Percentiles rank a stretch among this genome's conserved stretches.
phyloP scores from a whole-genome alignment of 2,329 filamentous ascomycete species.

The Pseudogymnoascus sp. region DNA sequence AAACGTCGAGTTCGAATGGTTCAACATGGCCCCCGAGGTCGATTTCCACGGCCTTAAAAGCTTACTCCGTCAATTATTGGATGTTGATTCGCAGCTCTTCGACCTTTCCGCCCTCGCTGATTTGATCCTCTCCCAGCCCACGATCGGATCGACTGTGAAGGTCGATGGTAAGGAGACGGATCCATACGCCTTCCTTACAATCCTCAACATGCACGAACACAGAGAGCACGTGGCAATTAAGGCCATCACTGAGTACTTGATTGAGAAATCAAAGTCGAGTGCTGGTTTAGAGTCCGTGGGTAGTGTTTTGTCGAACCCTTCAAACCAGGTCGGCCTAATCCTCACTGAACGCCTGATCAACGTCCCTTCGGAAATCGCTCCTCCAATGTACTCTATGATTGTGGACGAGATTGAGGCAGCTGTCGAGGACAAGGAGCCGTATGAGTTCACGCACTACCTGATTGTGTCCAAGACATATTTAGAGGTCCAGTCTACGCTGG shows the following conservation, averaged over 20 bases:
- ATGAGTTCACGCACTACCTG: constrained; percentile 87
- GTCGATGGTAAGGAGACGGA: constrained; percentile 92
- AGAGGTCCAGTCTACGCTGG: constrained; percentile 75
- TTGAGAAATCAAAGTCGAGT: constrained; percentile 43
- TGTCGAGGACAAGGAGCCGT: constrained; percentile 83
- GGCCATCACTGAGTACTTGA: constrained; percentile 65
- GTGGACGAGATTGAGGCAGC: constrained; percentile 85
- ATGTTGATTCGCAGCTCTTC: constrained; percentile 77
- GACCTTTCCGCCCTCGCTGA: constrained; percentile 82
- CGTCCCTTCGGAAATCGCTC: constrained; percentile 86
- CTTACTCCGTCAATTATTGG: constrained; percentile 83
- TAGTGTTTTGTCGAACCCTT: constrained; percentile 47
- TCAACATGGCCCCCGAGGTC: constrained; percentile 81
- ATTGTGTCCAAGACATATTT: constrained; percentile 87
- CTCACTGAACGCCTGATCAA: constrained; percentile 94
- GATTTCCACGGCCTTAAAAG: constrained; percentile 95
- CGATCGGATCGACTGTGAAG: constrained; percentile 91
- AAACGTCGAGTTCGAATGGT: constrained; percentile 97
- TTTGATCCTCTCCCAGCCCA: constrained; percentile 76
- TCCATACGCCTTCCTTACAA: constrained; percentile 85
- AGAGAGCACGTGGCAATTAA: constrained; percentile 66
- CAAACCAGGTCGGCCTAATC: constrained; percentile 68
- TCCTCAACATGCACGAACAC: constrained; percentile 75
- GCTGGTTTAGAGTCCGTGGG: constrained; percentile 50
- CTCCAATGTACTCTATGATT: constrained; percentile 92